These are phyloP conservation scores for Colletotrichum sojae DNA, from an alignment of 2,329 filamentous ascomycete species.

Conservation along the genomic window DNA sequence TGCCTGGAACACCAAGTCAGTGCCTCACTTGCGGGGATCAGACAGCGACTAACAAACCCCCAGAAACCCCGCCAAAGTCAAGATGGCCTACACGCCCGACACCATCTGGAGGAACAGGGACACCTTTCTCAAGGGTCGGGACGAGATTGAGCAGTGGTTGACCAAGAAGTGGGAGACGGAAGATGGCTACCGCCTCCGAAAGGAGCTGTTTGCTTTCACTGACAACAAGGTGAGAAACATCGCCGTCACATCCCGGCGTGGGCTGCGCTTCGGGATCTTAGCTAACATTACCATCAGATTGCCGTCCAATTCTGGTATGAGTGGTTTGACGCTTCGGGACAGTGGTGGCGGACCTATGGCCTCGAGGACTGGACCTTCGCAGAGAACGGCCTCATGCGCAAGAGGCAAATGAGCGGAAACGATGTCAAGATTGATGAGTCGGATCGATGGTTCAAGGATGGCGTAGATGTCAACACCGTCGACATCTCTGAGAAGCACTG, in stretches of 20 bases:
- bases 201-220: constrained; percentile 85
- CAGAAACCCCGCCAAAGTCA: constrained; percentile 75
- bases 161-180: constrained; percentile 82
- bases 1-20: constrained; percentile 84
- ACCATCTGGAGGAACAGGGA: constrained; percentile 86
- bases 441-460: constrained; percentile 79
- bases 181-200: constrained; percentile 79
- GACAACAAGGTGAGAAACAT: constrained; percentile 70
- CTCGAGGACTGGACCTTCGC: constrained; percentile 86
- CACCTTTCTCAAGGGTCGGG: constrained; percentile 77
- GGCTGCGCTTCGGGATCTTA: not conserved
- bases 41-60: not conserved
- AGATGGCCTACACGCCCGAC: constrained; percentile 81
- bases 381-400: constrained; percentile 78
- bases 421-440: constrained; percentile 74
- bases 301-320: constrained; percentile 96
- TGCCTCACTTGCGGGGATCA: not conserved
- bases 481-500: constrained; percentile 78
- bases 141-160: constrained; percentile 77
- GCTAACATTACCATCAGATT: constrained; percentile 61
- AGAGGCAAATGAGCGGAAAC: constrained; percentile 83
- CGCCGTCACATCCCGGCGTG: not conserved
- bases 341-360: constrained; percentile 92
- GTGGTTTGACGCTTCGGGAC: constrained; percentile 76
- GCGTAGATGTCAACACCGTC: constrained; percentile 77